Conservation (phyloP, 805 yeast species). For the Cyberlindnera bimundalis region DNA sequence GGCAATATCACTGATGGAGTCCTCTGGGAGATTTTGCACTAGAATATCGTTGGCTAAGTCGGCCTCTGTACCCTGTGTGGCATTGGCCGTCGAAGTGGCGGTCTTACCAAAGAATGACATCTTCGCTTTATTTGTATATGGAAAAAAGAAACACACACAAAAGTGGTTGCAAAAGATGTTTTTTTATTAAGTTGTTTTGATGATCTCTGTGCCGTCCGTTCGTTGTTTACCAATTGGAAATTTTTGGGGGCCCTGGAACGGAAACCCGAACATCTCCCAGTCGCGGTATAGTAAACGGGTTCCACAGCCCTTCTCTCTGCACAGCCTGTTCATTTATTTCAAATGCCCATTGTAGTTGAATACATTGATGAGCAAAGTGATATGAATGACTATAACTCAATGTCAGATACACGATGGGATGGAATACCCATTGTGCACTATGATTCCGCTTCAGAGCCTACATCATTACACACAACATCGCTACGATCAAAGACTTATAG, state of each 20-base stretch:
- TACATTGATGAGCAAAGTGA: neutral
- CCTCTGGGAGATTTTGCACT: conserved; percentile 84
- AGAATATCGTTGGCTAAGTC: conserved; percentile 69
- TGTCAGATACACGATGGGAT: conserved; percentile 14
- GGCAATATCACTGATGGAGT: conserved; percentile 76
- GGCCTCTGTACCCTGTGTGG: conserved; percentile 26
- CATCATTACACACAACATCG: conserved; percentile 5
- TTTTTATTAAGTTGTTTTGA: neutral
- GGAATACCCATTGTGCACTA: conserved; percentile 20
- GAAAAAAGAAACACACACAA: no score
- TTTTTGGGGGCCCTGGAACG: neutral
- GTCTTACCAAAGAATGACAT: conserved; percentile 39
- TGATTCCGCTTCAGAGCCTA: neutral
- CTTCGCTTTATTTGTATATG: neutral
- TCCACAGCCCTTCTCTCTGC: no score
- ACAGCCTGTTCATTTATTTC: no score
- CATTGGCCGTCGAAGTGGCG: conserved; percentile 20
- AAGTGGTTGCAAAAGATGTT: no score
- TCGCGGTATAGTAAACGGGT: no score
- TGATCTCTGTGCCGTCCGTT: neutral
- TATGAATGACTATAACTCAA: conserved; percentile 3
- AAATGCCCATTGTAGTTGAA: neutral
- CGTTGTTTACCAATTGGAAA: conserved; percentile 2
- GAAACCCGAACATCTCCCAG: conserved; percentile 2
- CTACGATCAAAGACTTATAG: conserved; percentile 29